Evolutionary conservation across 768 basidiomycete genomes (phyloP).

Genomic region (Suillus americanus): DNA sequence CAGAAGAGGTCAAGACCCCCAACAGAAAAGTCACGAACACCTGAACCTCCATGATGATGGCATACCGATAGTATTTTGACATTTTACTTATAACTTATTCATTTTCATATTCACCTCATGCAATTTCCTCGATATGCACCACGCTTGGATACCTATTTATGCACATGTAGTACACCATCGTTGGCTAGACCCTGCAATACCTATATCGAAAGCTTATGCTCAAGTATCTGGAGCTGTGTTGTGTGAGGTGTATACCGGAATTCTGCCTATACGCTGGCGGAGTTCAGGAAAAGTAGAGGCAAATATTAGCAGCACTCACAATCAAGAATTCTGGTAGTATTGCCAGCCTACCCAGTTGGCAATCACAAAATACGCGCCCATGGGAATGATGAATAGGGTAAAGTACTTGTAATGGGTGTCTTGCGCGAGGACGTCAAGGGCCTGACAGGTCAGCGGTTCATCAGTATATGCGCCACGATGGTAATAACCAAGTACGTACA

Average conservation of each 20-base stretch:
- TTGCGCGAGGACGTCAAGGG: constrained; percentile 58
- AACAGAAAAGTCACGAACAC: constrained; percentile 42
- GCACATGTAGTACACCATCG: constrained; percentile 3
- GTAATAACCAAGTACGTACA: constrained; percentile 38
- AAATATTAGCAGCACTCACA: constrained; percentile 1
- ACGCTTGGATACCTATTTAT: constrained; percentile 5
- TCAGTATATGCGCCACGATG: background rate
- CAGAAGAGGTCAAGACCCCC: constrained; percentile 46
- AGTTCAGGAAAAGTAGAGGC: background rate
- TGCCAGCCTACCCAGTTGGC: constrained; percentile 99
- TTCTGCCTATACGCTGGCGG: background rate
- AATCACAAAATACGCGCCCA: constrained; percentile 86
- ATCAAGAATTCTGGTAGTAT: constrained; percentile 87
- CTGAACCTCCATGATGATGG: constrained; percentile 32
- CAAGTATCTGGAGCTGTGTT: constrained; percentile 16
- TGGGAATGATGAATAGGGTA: constrained; percentile 73
- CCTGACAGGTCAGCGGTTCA: constrained; percentile 40
- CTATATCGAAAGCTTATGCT: constrained; percentile 2
- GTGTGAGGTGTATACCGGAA: background rate
- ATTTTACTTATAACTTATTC: constrained; percentile 2
- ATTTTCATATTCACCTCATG: constrained; percentile 2
- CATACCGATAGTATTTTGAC: background rate
- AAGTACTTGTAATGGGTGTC: constrained; percentile 95
- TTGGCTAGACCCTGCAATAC: constrained; percentile 4
- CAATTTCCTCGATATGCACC: constrained; percentile 8